A percentile compares a stretch with the other conserved stretches of the same genome.
Conservation (phyloP, 116 monocot species). For the Zostera marina region DNA sequence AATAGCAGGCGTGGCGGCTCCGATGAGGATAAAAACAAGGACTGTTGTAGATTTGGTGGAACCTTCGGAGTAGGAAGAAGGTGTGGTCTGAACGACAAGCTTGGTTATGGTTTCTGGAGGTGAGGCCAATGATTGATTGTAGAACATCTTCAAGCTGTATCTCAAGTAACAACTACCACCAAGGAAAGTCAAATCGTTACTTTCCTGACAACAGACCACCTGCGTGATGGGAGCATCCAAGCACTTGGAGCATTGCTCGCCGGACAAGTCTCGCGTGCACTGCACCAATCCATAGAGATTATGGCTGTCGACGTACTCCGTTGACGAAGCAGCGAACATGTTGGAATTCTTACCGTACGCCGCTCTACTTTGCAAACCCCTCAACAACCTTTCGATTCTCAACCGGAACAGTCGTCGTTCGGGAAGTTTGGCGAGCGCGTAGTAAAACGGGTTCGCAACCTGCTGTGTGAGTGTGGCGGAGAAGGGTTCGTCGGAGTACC, state of each 20-base stretch:
- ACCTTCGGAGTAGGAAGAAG: background rate
- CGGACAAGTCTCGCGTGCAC: conserved; percentile 14
- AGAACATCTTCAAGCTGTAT: conserved; percentile 9
- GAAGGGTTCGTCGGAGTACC: conserved; percentile 6
- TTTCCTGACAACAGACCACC: background rate
- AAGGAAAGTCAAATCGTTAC: background rate
- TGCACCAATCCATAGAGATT: conserved; percentile 15
- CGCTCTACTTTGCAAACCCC: background rate
- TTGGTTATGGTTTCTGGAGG: background rate
- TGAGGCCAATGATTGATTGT: conserved; percentile 1
- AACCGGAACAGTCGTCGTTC: background rate
- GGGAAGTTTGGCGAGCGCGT: background rate
- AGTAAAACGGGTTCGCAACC: background rate
- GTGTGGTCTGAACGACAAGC: too few relatives aligned
- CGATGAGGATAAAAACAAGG: background rate
- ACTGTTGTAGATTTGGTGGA: background rate
- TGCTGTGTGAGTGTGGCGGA: background rate
- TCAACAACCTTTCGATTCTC: background rate
- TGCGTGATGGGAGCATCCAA: background rate
- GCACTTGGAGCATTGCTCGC: conserved; percentile 2
- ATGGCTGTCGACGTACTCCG: background rate
- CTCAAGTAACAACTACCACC: conserved; percentile 18
- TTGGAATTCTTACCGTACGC: background rate
- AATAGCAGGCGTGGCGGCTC: background rate
- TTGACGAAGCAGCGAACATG: conserved; percentile 3